Conservation (phyloP, 768 basidiomycete genomes). For the Collybia sordida region DNA sequence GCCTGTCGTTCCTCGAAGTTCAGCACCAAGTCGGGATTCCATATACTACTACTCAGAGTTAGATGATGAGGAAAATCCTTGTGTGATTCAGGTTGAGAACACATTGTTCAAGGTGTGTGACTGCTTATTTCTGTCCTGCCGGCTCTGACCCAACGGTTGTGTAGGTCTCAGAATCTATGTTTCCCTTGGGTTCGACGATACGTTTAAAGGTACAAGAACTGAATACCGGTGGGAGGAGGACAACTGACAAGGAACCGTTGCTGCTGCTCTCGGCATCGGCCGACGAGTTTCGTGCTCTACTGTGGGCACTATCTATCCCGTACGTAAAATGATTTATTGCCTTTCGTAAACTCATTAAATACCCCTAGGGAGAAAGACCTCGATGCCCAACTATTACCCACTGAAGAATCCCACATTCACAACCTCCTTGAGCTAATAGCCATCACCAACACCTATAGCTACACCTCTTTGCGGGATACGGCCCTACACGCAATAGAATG, state of each 20-base stretch:
- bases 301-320: slow-evolving; percentile 36
- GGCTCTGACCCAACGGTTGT: background rate
- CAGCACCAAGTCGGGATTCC: slow-evolving; percentile 5
- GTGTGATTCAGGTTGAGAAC: slow-evolving; percentile 41
- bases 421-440: slow-evolving; percentile 43
- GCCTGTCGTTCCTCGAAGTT: background rate
- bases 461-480: slow-evolving; percentile 46
- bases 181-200: background rate
- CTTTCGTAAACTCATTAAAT: background rate
- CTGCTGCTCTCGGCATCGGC: slow-evolving; percentile 40
- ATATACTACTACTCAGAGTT: slow-evolving; percentile 31
- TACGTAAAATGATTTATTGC: too few species aligned
- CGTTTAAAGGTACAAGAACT: too few species aligned
- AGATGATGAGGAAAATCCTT: slow-evolving; percentile 33
- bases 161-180: background rate
- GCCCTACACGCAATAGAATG: slow-evolving; percentile 33
- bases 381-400: slow-evolving; percentile 30
- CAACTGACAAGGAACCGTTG: slow-evolving; percentile 36
- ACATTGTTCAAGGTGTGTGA: slow-evolving; percentile 48
- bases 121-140: background rate
- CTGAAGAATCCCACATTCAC: slow-evolving; percentile 36
- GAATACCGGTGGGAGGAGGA: slow-evolving; percentile 6
- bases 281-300: slow-evolving; percentile 49
- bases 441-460: slow-evolving; percentile 50
- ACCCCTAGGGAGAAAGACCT: slow-evolving; percentile 43